Base-by-base conservation (phyloP, 768 basidiomycete species). In the Nevesoporus exiguus region DNA sequence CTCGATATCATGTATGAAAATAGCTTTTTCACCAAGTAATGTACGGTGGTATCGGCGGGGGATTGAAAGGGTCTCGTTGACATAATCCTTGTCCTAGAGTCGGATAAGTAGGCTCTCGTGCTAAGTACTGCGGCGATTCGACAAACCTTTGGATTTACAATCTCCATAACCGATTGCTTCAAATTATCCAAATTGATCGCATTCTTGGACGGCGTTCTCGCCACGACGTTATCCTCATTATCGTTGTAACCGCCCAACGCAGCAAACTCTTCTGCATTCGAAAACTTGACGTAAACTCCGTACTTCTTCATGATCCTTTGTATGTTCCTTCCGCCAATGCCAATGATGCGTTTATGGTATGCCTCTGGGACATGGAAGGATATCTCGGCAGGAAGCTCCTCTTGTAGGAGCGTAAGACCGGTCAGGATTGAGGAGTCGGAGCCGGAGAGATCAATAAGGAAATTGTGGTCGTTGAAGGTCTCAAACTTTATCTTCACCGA, bases 221-320 rank as follows among this genome's bases (percentile, higher is more conserved):
- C 96, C 39, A 99, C 84, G 47, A 99, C 96, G 65, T 99, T 99
- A 73, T 99, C 96, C 66, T 98, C 96, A 69, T 96, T 97, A 69
- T 98, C 94, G 64, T 88, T 85, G 70, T 96, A 96, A 6, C 95
- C 96, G 25, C 96, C 96, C 59, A 95, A 79, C 13, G 88, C 84
- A 34, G 93, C 93, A 71, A 95, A 97, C 69, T 98, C 96, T 62
- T 98, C 96, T 11, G 93, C 93, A 69, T 98, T 98, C 22, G 92
- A 93, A 66, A 98, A 99, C 73, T 98, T 98, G 72, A 99, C 96
- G 73, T 98, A 98, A 21, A 98, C 96, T n/a, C 96, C 96, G 61
- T 89, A 97, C 70, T 96, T 93, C 77, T 98, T 98, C 96, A 99
- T 99, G 73, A 99, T 98, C 55, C 93, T 84, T 71, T 98, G 96